Conservation (phyloP, 164 flowering plant species). For the Vitis vinifera region DNA sequence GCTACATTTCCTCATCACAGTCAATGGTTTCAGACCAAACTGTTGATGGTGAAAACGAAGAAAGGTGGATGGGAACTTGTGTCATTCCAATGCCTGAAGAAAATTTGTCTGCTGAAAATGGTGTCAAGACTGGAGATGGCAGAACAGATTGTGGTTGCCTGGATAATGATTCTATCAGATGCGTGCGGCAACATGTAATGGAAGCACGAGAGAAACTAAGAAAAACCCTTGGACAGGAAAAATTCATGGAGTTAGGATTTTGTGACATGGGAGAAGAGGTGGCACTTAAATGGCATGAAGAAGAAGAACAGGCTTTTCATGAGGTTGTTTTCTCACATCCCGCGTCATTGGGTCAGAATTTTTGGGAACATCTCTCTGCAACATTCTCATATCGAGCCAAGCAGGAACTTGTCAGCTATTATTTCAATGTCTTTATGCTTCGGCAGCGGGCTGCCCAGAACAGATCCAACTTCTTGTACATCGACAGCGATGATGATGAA, state of each 20-base stretch:
- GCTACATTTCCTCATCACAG: not conserved
- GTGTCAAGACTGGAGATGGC: conserved; percentile 25
- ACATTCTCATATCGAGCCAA: conserved; percentile 51
- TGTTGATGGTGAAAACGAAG: conserved; percentile 11
- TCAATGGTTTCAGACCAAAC: not conserved
- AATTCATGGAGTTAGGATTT: conserved; percentile 54
- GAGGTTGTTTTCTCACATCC: conserved; percentile 61
- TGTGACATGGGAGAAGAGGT: conserved; percentile 72
- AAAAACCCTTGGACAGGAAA: conserved; percentile 41
- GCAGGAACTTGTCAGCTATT: conserved; percentile 69
- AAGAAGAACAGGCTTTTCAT: conserved; percentile 60
- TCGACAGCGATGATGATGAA: conserved; percentile 79
- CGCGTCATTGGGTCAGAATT: conserved; percentile 48
- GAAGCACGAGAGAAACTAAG: conserved; percentile 57
- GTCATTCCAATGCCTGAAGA: conserved; percentile 47
- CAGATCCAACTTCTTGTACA: conserved; percentile 35
- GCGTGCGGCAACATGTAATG: conserved; percentile 60
- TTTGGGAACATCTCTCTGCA: conserved; percentile 49
- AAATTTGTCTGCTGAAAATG: not conserved
- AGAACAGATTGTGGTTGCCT: conserved; percentile 52
- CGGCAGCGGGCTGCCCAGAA: conserved; percentile 69
- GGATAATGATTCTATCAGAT: conserved; percentile 59
- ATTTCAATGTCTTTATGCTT: conserved; percentile 82
- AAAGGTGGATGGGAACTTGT: conserved; percentile 46
- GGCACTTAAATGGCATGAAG: conserved; percentile 58